Base-by-base conservation (phyloP, 2,329 filamentous ascomycete species). In the Penicillium sp. region DNA sequence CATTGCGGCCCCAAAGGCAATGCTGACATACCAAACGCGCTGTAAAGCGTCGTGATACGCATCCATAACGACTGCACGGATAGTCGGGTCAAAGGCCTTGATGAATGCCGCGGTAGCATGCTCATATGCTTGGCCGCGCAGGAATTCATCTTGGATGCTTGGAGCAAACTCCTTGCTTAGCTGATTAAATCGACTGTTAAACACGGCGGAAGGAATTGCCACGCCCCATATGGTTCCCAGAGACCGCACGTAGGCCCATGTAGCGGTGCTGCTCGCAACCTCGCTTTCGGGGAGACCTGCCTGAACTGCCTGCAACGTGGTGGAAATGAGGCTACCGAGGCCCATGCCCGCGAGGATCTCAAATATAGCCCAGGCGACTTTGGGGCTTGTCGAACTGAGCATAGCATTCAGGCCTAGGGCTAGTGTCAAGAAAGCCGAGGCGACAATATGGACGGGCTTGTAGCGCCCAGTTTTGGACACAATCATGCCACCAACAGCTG, bases 171-270 rank as follows among this genome's bases (percentile, higher is more conserved):
- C 30, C 45, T 23, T 1, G 61, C 24, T 21, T 8, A 68, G 59
- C 1, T 52, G 16, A 9, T 66, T 53, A 11, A 69, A 55, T 5
- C 55, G 60, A 12, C 56, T 58, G 48, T 70, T 72, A 59, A 72
- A 74, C 11, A 73, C 59, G n/a, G 68, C 64, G 1, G 60, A 42
- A 2, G 67, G 63, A 23, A 70, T 62, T 2, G 64, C 62, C 1
- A 67, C 61, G 6, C 68, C 70, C 66, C 68, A 72, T 8, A 70
- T 60, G 21, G 45, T 61, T 3, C 70, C 70, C 42, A 71, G 68
- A 21, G 57, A 66, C 12, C 65, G 66, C 12, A 71, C 49, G 42
- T 72, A 72, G 0, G 60, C 57, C 61, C 64, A 72, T 1, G 62
- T 63, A 0, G 64, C 61, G 2, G 66, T 69, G 2, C 63, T 62